A percentile compares a stretch with the other conserved stretches of the same genome.
Evolutionary conservation across 805 yeast species (phyloP).

Genomic region (Candida ipomoeae): DNA sequence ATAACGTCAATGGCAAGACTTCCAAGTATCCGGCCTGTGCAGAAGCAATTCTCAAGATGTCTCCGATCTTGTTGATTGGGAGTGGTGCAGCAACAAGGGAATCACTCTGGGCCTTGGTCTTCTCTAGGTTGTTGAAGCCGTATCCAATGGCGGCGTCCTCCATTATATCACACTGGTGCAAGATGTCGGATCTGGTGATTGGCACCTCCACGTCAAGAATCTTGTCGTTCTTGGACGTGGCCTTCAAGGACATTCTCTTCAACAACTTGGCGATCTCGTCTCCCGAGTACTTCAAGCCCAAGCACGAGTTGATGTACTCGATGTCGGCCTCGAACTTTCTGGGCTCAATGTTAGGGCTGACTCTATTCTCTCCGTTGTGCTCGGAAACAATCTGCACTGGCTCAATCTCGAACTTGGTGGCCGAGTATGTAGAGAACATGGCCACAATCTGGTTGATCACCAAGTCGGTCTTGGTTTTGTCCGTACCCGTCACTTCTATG

Average conservation of each 20-base stretch:
- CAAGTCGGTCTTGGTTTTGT: slow-evolving; percentile 87
- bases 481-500: slow-evolving; percentile 93
- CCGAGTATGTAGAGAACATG: slow-evolving; percentile 90
- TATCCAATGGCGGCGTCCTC: slow-evolving; percentile 97
- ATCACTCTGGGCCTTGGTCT: slow-evolving; percentile 71
- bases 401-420: slow-evolving; percentile 78
- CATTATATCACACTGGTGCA: slow-evolving; percentile 97
- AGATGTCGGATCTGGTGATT: slow-evolving; percentile 89
- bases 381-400: slow-evolving; percentile 82
- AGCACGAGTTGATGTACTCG: slow-evolving; percentile 83
- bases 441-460: slow-evolving; percentile 91
- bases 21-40: slow-evolving; percentile 96
- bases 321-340: slow-evolving; percentile 72
- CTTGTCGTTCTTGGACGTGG: slow-evolving; percentile 47
- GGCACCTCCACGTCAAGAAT: slow-evolving; percentile 72
- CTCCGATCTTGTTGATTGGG: slow-evolving; percentile 87
- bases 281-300: slow-evolving; percentile 74
- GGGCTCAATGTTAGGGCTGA: slow-evolving; percentile 68
- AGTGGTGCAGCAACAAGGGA: slow-evolving; percentile 82
- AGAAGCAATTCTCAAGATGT: slow-evolving; percentile 83
- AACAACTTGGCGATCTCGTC: slow-evolving; percentile 66
- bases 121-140: slow-evolving; percentile 85
- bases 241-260: slow-evolving; percentile 75
- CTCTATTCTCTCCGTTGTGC: slow-evolving; percentile 72
- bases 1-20: slow-evolving; percentile 90